phyloP scores from a whole-genome alignment of 352 stramenopile genomes.

The Phytophthora gonapodyides region DNA sequence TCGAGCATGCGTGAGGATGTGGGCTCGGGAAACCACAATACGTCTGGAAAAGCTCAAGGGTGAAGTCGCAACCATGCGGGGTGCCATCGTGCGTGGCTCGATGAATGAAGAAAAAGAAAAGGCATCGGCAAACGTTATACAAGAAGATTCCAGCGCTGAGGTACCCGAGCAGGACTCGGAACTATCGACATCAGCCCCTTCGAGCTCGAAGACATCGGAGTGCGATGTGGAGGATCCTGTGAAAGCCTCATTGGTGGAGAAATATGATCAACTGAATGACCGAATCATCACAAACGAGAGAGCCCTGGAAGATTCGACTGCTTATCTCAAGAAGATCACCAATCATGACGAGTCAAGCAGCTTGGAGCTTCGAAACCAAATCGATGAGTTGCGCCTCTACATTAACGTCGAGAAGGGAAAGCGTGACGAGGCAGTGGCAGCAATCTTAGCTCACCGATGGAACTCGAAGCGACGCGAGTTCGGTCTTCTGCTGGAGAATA shows the following conservation, averaged over 20 bases:
- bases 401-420: slow-evolving; percentile 34
- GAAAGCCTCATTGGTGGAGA: slow-evolving; percentile 5
- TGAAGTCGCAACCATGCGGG: no score
- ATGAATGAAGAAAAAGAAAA: no score
- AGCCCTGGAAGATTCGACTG: slow-evolving; percentile 28
- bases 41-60: slow-evolving; percentile 4
- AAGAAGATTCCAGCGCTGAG: no score
- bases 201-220: no score
- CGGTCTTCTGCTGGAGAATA: slow-evolving; percentile 6
- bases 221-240: neutral
- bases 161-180: no score
- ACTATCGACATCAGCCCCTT: no score
- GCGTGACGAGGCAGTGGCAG: slow-evolving; percentile 42
- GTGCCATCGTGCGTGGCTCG: no score
- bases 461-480: slow-evolving; percentile 3
- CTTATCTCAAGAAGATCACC: slow-evolving; percentile 26
- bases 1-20: slow-evolving; percentile 10
- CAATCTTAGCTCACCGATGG: slow-evolving; percentile 30
- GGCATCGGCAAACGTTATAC: no score
- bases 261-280: slow-evolving; percentile 38
- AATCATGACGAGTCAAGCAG: slow-evolving; percentile 23
- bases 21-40: slow-evolving; percentile 1
- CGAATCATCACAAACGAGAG: slow-evolving; percentile 40
- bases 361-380: slow-evolving; percentile 32
- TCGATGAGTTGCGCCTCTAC: slow-evolving; percentile 30